Base-by-base conservation (phyloP, 2,329 filamentous ascomycete species). In the Diplodia sapinea region DNA sequence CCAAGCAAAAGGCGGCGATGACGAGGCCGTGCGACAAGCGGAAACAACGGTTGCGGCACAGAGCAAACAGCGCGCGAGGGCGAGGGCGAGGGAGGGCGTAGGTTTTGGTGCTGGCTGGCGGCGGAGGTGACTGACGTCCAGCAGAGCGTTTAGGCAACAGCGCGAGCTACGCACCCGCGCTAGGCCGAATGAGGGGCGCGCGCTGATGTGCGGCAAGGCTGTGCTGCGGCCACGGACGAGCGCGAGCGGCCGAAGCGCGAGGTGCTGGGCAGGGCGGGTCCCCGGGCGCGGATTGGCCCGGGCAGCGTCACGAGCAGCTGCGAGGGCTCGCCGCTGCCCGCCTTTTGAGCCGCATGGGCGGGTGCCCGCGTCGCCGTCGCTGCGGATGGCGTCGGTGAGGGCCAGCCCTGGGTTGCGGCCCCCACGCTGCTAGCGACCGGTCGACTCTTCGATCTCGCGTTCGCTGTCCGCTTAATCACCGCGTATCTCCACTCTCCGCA, bases 21-120 rank as follows among this genome's bases (percentile, higher is more conserved):
- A 68, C 67, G 67, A 68, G 62, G 67, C 54, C 67, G 56, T 64
- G 65, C 51, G 52, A 68, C 61, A 36, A 15, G 40, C 26, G 26
- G 43, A 62, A 62, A 62, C 20, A 31, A 31, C 38, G 56, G 36
- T 6, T 15, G 23, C 56, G 56, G 56, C 56, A 47, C 36, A 33
- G 23, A 20, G 29, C 29, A 36, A 67, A 29, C 40, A 43, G 31
- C 31, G 31, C 31, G 31, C 1, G 1, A 1, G 31, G 62, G 59
- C 59, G 40, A 55, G 23, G 64, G 64, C 20, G 59, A 51, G 40
- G n/a, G 56, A 43, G 31, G 67, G 29, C 52, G 26, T 29, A 54
- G 67, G 67, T 65, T 68, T 68, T 68, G 66, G 62, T 56, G 20
- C 43, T 47, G 49, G 15, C 4, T n/a, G 51, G 17, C 31, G 61